Evolutionary conservation across 2,329 filamentous ascomycete species (phyloP), one percentile per base, ranked within the genome.

Genomic region (Dendrostoma leiphaemia): DNA sequence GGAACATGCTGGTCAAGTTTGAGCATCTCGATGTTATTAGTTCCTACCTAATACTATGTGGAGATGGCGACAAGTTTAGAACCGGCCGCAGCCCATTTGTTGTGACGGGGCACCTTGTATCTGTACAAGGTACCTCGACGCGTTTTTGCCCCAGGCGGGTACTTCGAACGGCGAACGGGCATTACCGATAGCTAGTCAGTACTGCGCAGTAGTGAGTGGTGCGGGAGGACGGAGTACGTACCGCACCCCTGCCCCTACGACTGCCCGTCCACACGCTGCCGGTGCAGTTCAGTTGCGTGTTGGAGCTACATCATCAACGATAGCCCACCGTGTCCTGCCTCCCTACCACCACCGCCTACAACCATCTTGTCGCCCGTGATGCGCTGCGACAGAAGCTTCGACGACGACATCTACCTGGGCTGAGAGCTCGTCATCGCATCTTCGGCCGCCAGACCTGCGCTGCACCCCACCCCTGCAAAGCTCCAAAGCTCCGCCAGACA

Each of bases 401-500:
- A 21, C n/a, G n/a, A 17, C 48, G 32, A 46, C 35, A 34, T 40
- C 32, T 40, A 45, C 45, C 32, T 43, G 48, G 48, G 38, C 52
- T 58, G 53, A 51, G 41, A 49, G 46, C 49, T 53, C 38, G 32
- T 28, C n/a, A 35, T 29, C 47, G 13, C n/a, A 40, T 40, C 44
- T 40, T 35, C 23, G 26, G 35, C 46, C 37, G 43, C 35, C 40
- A 37, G 48, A 17, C 12, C 19, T 44, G 56, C 38, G 38, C 26
- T 44, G 21, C 38, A 50, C 37, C 32, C 9, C 48, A 28, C 49
- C 45, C 43, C 48, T 55, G 48, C 56, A 55, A n/a, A n/a, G n/a
- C n/a, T n/a, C n/a, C n/a, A n/a, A n/a, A 58, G 38, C 56, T 49
- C 43, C 49, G 55, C 47, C 47, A 48, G 35, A 46, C 51, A 40